Evolutionary conservation across 805 yeast species (phyloP).

Genomic region (Lipomyces sp.): DNA sequence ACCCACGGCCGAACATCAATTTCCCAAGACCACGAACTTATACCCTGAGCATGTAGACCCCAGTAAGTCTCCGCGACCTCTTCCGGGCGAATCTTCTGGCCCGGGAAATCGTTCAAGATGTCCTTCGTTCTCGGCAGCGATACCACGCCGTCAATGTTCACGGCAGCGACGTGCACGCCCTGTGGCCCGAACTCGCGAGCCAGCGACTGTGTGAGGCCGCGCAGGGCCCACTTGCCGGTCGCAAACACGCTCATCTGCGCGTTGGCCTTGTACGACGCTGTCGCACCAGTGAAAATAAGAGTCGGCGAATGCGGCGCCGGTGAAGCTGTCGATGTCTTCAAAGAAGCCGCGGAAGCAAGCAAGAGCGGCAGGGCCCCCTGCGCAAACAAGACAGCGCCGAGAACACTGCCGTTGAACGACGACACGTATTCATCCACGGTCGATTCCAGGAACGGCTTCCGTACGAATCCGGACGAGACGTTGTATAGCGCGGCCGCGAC

Average conservation of each 20-base stretch:
- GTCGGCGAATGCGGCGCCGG: conserved; percentile 8
- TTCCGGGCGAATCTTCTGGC: conserved; percentile 18
- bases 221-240: conserved; percentile 19
- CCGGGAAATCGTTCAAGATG: conserved; percentile 8
- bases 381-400: conserved; percentile 15
- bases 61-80: conserved; percentile 20
- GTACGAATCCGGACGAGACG: conserved; percentile 16
- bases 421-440: conserved; percentile 6
- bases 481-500: conserved; percentile 21
- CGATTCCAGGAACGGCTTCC: conserved; percentile 18
- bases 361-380: conserved; percentile 17
- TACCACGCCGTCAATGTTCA: conserved; percentile 23
- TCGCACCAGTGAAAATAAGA: conserved; percentile 25
- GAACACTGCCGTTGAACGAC: conserved; percentile 3
- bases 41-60: conserved; percentile 20
- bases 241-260: conserved; percentile 21
- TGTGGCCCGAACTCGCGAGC: conserved; percentile 22
- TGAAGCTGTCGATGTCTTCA: neutral
- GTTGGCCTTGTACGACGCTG: conserved; percentile 25
- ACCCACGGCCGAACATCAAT: conserved; percentile 22
- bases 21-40: conserved; percentile 22
- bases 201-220: conserved; percentile 18
- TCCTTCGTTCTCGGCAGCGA: conserved; percentile 9
- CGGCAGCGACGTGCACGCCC: conserved; percentile 22
- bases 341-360: conserved; percentile 2